Evolutionary conservation across 345 rosid species (phyloP).

Genomic region (Mercurialis annua): DNA sequence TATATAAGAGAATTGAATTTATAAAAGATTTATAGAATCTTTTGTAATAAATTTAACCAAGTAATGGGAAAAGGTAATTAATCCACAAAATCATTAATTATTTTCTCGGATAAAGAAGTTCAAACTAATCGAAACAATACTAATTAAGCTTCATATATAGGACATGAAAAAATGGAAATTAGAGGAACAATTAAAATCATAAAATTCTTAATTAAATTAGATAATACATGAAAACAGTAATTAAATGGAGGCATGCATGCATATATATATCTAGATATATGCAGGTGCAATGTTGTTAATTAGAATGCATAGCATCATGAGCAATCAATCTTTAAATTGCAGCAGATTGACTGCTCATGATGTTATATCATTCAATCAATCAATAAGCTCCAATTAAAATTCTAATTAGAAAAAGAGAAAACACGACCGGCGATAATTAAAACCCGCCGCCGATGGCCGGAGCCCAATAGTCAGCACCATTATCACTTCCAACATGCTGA

Average conservation of each 20-base stretch:
- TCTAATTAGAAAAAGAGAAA: not conserved
- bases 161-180: not conserved
- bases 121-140: not conserved
- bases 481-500: conserved; percentile 58
- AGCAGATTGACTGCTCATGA: conserved; percentile 59
- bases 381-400: conserved; percentile 6
- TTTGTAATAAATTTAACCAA: too few species aligned
- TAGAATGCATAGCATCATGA: conserved; percentile 63
- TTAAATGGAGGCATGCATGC: not conserved
- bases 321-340: conserved; percentile 59
- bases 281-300: not conserved
- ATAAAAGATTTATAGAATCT: too few species aligned
- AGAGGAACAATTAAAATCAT: conserved; percentile 4
- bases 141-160: conserved; percentile 9
- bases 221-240: conserved; percentile 5
- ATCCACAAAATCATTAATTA: too few species aligned
- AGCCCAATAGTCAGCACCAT: conserved; percentile 78
- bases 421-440: conserved; percentile 12
- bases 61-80: too few species aligned
- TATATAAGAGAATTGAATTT: too few species aligned
- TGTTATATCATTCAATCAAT: conserved; percentile 41
- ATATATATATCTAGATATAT: too few species aligned
- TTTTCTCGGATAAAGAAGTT: too few species aligned
- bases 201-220: not conserved
- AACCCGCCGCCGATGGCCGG: conserved; percentile 51